Evolutionary conservation across 192 early-diverging fungal species (phyloP).

Genomic region (Pilaira anomala): DNA sequence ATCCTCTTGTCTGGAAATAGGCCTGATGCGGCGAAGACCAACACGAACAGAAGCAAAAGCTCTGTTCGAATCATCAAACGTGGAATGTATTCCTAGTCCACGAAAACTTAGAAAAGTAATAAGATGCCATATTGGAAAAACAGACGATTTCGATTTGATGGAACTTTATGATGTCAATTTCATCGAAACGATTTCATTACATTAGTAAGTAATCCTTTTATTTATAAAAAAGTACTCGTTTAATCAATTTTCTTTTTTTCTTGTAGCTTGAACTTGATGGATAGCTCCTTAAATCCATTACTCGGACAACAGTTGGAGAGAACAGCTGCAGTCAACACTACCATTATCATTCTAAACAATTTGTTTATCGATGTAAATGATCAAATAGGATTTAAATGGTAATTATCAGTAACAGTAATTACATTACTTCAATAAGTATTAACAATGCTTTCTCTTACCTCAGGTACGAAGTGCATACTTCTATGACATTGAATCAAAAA

Average conservation of each 20-base stretch:
- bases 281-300: not conserved
- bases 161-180: constrained; percentile 3
- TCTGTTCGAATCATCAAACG: too few species aligned
- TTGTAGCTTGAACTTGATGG: not conserved
- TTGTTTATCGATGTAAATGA: constrained; percentile 5
- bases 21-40: too few species aligned
- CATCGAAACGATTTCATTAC: not conserved
- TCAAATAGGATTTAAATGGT: constrained; percentile 4
- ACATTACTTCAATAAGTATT: not conserved
- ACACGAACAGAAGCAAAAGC: too few species aligned
- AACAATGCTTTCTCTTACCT: not conserved
- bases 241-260: constrained; percentile 1
- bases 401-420: not conserved
- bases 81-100: too few species aligned
- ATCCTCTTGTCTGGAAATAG: too few species aligned
- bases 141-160: constrained; percentile 9
- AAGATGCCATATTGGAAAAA: constrained; percentile 6
- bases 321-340: not conserved
- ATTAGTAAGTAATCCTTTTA: constrained; percentile 6
- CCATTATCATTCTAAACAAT: not conserved
- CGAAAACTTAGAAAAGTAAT: constrained; percentile 12
- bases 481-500: not conserved
- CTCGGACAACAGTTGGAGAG: not conserved
- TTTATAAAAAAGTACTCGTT: constrained; percentile 3
- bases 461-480: not conserved